Base-by-base conservation (phyloP, 306 rosid species). In the Trichosanthes truncata region DNA sequence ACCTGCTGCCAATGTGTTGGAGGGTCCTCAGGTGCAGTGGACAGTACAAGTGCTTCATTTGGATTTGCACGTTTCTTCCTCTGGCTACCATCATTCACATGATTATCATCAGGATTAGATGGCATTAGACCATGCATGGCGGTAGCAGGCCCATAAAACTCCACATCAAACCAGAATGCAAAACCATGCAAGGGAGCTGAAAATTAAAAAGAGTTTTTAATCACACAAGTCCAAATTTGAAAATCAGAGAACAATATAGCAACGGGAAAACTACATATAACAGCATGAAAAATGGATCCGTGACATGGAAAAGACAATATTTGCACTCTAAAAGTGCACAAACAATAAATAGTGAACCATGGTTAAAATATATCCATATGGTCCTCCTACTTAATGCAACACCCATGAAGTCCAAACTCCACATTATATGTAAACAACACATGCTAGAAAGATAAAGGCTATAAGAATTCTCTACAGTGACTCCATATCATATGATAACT, bases 1-100 rank as follows among this genome's bases (percentile, higher is more conserved):
- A 95, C 99, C 99, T 95, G 99, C 84, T 95, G 99, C 99, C 99
- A 95, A 84, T 95, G 99, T 23, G 99, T 95, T 77, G 97, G 99
- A 80, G 97, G 97, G 80, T 95, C 99, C 97, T 93, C 99, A 4
- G 99, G 99, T 55, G 99, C 97, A 60, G 99, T 92, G 80, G 97
- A 95, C 66, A 95, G 87, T 49, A 91, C 91, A 62, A 95, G 84
- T 56, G 93, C 87, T 68, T 90, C 93, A 81, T 80, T 89, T 36
- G 97, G 97, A 80, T 90, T 93, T 74, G 93, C 62, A 76, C 97
- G 88, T 81, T 84, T 93, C 89, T 87, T 92, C 80, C 97, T 88
- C 85, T 84, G 95, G 88, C 78, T 88, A 72, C 88, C 90, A 81
- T 95, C 93, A 72, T 81, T 85, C 77, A 76, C 81, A 51, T 87